Base-by-base conservation (phyloP, 768 basidiomycete genomes). In the Suillus subluteus region DNA sequence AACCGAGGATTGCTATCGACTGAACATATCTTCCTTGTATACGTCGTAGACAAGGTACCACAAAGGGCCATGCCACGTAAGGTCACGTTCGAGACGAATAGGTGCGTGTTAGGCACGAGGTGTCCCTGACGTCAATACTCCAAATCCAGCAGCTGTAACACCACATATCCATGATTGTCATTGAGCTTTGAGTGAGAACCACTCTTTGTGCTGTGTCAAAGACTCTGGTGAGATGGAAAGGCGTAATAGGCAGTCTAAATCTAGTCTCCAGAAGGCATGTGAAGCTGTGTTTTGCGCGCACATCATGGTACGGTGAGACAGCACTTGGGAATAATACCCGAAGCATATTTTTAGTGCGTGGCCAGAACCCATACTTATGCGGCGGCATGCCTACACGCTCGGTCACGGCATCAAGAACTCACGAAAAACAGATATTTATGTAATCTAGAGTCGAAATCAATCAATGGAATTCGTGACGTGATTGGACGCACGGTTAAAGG, bases 101-200 rank as follows among this genome's bases (percentile, higher is more conserved):
- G 23, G 26, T 26, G 26, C 58, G 58, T 61, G 58, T 41, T 61
- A 4, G 58, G 26, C 58, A 43, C 40, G 58, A 61, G 58, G 58
- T 1, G 40, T 23, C 18, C 54, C 54, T 55, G 54, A 35, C 30
- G 30, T 55, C 6, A 32, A 55, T 11, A 11, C 30, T 55, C 54
- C 54, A 21, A 32, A 58, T 16, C 15, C 38, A 58, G 55, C 35
- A 4, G 6, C 7, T 23, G 50, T 6, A 26, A 26, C 35, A 16
- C 35, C n/a, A 26, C 26, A 26, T 26, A 26, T 26, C 37, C n/a
- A 13, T 58, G 55, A 37, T n/a, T 35, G 48, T 21, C n/a, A 48
- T 48, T 16, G 15, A 15, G 15, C 2, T 26, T 26, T 26, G 26
- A 26, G 26, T 26, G 26, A 26, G 26, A 26, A 26, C 26, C 26